phyloP scores from a whole-genome alignment of 2,329 filamentous ascomycete species.

The Apiospora kogelbergensis region DNA sequence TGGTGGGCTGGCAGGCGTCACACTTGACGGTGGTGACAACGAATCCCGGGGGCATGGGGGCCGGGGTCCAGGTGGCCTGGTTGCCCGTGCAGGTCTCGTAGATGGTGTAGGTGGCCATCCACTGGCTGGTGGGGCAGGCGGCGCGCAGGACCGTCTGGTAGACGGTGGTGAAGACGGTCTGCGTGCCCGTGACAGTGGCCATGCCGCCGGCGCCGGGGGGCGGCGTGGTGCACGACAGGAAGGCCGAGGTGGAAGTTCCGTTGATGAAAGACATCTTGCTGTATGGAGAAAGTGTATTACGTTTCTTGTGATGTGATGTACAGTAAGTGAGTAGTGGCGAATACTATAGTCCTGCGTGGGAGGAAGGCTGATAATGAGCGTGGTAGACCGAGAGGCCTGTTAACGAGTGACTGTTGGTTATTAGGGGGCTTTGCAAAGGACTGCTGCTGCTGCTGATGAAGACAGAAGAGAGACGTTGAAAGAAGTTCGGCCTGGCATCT shows the following conservation, averaged over 20 bases:
- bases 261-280: constrained; percentile 27
- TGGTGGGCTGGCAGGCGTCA: constrained; percentile 28
- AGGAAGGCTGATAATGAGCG: constrained; percentile 7
- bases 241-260: constrained; percentile 19
- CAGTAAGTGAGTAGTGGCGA: background rate
- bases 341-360: background rate
- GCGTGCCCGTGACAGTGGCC: constrained; percentile 14
- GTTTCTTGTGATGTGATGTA: background rate
- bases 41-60: constrained; percentile 37
- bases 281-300: background rate
- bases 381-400: constrained; percentile 3
- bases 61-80: constrained; percentile 27
- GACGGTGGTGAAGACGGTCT: constrained; percentile 35
- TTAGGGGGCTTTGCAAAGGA: constrained; percentile 14
- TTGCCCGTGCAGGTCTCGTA: constrained; percentile 35
- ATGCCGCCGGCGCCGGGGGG: constrained; percentile 19
- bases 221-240: constrained; percentile 29
- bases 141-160: constrained; percentile 38
- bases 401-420: constrained; percentile 17
- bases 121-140: constrained; percentile 37
- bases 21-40: constrained; percentile 38
- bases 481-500: constrained; percentile 15
- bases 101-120: constrained; percentile 43
- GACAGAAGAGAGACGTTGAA: constrained; percentile 13
- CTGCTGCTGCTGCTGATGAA: constrained; percentile 18